Evolutionary conservation across 23 red algal species (phyloP).

Genomic region (Chondrus crispus): DNA sequence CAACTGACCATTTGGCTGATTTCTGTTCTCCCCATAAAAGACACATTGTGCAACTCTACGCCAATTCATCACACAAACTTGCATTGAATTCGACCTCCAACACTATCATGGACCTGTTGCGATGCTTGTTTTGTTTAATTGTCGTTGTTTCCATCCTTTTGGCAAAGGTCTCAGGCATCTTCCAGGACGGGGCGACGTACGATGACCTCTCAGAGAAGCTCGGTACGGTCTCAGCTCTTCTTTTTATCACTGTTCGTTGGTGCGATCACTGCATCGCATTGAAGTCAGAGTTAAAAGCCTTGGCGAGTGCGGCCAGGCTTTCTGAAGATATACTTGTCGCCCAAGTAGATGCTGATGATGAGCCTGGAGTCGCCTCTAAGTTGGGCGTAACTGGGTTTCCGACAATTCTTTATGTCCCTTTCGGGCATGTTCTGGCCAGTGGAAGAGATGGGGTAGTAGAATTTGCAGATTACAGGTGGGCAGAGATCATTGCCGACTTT

Average conservation of each 20-base stretch:
- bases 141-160: too few species aligned
- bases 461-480: slow-evolving; percentile 48
- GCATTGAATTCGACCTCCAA: too few species aligned
- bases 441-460: neutral
- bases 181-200: neutral
- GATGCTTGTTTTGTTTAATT: too few species aligned
- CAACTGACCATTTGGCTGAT: too few species aligned
- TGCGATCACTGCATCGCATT: slow-evolving; percentile 36
- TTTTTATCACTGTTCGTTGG: slow-evolving; percentile 37
- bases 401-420: slow-evolving; percentile 31
- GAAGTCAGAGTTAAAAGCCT: neutral
- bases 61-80: too few species aligned
- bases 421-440: neutral
- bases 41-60: too few species aligned
- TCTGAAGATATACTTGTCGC: neutral
- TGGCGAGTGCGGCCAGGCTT: slow-evolving; percentile 15
- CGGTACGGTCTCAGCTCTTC: neutral
- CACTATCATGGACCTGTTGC: too few species aligned
- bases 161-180: too few species aligned
- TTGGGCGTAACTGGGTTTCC: slow-evolving; percentile 18
- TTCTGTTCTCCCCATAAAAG: too few species aligned
- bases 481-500: slow-evolving; percentile 51
- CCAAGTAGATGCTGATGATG: slow-evolving; percentile 28
- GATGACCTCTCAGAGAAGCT: neutral
- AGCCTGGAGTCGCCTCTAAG: slow-evolving; percentile 4